Percentiles rank a stretch among this genome's conserved stretches.
Evolutionary conservation across 768 basidiomycete genomes (phyloP).

Genomic region (Cystobasidium onofrii): DNA sequence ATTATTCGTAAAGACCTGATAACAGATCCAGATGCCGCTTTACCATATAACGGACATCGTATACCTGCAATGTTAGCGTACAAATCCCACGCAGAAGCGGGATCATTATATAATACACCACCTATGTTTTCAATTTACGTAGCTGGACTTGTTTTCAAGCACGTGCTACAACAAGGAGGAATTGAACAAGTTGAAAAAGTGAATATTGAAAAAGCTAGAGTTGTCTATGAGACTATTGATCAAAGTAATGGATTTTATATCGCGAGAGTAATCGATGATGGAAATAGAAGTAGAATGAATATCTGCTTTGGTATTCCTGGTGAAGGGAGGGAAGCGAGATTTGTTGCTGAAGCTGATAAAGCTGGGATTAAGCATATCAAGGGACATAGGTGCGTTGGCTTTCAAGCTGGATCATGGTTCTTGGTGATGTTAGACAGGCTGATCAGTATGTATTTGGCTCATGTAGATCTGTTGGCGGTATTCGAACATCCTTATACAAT

Average conservation of each 20-base stretch:
- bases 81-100: constrained; percentile 67
- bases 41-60: constrained; percentile 59
- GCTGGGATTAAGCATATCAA: constrained; percentile 75
- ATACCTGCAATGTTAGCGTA: constrained; percentile 75
- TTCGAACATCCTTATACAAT: constrained; percentile 81
- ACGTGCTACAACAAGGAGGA: constrained; percentile 46
- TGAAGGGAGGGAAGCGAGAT: constrained; percentile 63
- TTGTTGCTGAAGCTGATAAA: constrained; percentile 70
- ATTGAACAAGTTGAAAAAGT: constrained; percentile 49
- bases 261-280: constrained; percentile 59
- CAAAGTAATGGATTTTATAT: constrained; percentile 62
- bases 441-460: neutral
- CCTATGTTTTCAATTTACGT: constrained; percentile 86
- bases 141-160: constrained; percentile 69
- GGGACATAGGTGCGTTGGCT: constrained; percentile 70
- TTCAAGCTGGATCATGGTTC: constrained; percentile 25
- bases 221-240: constrained; percentile 64
- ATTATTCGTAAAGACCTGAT: constrained; percentile 93
- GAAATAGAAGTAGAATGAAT: constrained; percentile 90
- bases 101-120: constrained; percentile 82
- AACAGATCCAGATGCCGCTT: constrained; percentile 66
- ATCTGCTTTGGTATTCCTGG: constrained; percentile 66
- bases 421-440: neutral
- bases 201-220: constrained; percentile 65
- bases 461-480: constrained; percentile 49